Conservation (phyloP, 352 stramenopile genomes). For the Phytophthora pluvialis region DNA sequence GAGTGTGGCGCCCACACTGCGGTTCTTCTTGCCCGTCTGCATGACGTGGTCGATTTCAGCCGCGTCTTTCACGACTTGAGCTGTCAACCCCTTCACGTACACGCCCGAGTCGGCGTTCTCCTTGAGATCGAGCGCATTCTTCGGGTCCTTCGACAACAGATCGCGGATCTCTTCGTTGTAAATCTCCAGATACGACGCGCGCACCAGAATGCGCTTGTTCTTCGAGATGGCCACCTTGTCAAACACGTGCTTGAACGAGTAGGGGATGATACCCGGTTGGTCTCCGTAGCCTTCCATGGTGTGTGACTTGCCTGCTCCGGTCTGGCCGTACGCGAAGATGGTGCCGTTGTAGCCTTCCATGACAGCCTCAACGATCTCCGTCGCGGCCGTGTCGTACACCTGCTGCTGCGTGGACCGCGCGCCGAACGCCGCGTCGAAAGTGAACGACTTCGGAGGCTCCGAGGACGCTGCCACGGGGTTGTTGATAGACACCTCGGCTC, state of each 20-base stretch:
- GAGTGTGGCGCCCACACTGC: constrained; percentile 93
- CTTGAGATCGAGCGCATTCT: constrained; percentile 87
- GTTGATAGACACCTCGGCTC: constrained; percentile 88
- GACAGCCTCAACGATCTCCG: constrained; percentile 92
- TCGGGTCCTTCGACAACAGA: constrained; percentile 90
- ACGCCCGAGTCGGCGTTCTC: constrained; percentile 92
- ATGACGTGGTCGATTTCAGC: constrained; percentile 94
- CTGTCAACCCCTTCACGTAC: constrained; percentile 89
- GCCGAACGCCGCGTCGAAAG: constrained; percentile 97
- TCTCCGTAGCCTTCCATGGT: constrained; percentile 89
- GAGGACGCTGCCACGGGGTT: constrained; percentile 77
- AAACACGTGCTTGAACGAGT: constrained; percentile 92
- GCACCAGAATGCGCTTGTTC: constrained; percentile 96
- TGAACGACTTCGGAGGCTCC: constrained; percentile 95
- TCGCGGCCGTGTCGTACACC: constrained; percentile 92
- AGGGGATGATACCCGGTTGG: constrained; percentile 89
- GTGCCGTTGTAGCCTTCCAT: constrained; percentile 94
- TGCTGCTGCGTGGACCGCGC: constrained; percentile 93
- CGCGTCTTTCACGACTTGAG: constrained; percentile 88
- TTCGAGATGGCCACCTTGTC: constrained; percentile 87
- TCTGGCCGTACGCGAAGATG: constrained; percentile 92
- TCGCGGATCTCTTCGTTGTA: constrained; percentile 99
- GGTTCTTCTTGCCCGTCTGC: constrained; percentile 95
- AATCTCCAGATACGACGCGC: constrained; percentile 96
- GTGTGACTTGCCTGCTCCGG: constrained; percentile 89